Percentiles rank a stretch among this genome's conserved stretches.
Conservation (phyloP, 371 early-diverging fungal species). For the Mortierella sp. region DNA sequence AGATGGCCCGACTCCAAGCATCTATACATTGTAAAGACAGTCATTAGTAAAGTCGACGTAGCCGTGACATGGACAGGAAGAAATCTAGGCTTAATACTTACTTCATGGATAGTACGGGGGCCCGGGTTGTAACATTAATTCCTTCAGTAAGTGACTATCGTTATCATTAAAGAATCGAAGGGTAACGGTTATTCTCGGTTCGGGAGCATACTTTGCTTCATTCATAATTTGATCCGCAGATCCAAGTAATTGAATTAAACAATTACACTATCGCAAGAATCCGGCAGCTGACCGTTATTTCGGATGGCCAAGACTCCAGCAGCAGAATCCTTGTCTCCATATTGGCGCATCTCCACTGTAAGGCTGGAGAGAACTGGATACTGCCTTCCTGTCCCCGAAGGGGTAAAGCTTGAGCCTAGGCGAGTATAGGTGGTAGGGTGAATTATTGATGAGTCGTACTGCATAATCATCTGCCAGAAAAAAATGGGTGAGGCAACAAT, state of each 20-base stretch:
- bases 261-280: constrained; percentile 1
- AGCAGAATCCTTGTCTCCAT: constrained; percentile 52
- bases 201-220: background rate
- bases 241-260: background rate
- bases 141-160: constrained; percentile 34
- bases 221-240: background rate
- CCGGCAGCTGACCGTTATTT: constrained; percentile 16
- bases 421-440: background rate
- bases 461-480: background rate
- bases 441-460: background rate
- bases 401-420: constrained; percentile 28
- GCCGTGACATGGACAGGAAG: no score
- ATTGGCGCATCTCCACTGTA: constrained; percentile 43
- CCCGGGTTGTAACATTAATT: constrained; percentile 23
- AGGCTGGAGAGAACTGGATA: constrained; percentile 28
- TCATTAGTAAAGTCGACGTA: background rate
- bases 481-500: background rate
- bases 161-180: background rate
- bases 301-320: constrained; percentile 32
- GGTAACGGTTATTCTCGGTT: background rate
- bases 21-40: constrained; percentile 4
- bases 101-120: constrained; percentile 41
- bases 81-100: constrained; percentile 2
- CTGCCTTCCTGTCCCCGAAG: background rate
- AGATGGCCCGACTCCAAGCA: constrained; percentile 50